Base-by-base conservation (phyloP, 1,284 basidiomycete genomes). In the Flammula alnicola region DNA sequence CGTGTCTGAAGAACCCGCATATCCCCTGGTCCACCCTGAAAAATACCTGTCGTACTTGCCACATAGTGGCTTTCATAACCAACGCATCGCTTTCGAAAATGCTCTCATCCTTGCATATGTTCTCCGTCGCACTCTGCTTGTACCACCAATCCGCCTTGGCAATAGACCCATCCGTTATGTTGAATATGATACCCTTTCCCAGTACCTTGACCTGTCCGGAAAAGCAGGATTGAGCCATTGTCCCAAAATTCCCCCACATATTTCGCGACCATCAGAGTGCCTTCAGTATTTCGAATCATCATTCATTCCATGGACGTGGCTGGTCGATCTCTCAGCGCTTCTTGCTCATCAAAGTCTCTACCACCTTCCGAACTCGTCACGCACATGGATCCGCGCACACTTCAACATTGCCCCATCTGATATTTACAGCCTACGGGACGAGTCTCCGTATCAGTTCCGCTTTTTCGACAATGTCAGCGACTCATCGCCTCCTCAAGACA, bases 21-120 rank as follows among this genome's bases (percentile, higher is more conserved):
- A n/a, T n/a, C 30, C 19, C 9, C 30, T 45, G 23, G 55, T 69
- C 36, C 56, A 57, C 3, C 54, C 63, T 7, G 68, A 71, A 47
- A 74, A 66, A 47, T 88, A 75, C 59, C 67, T 88, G 14, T 70
- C 84, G 17, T 88, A 88, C 58, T 71, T 90, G 23, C 85, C 86
- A n/a, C 88, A 90, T 60, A 86, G 84, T 55, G 88, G 89, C 2
- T 87, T 89, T 56, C 88, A 92, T 67, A 93, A 92, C 64, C 89
- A 93, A 69, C 83, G 89, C 29, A 90, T 93, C 53, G 84, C 87
- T 20, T 76, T 93, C 52, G 87, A 92, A 66, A 93, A 93, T 58
- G 88, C 88, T 9, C 76, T 92, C 25, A 74, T 84, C 10, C 76
- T 92, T 44, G 77, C 89, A 6, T 73, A 70, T 54, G 64, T 88